These are phyloP conservation scores for Nannochloris sp. DNA, from an alignment of 139 green algal genomes.

Conservation along the genomic window DNA sequence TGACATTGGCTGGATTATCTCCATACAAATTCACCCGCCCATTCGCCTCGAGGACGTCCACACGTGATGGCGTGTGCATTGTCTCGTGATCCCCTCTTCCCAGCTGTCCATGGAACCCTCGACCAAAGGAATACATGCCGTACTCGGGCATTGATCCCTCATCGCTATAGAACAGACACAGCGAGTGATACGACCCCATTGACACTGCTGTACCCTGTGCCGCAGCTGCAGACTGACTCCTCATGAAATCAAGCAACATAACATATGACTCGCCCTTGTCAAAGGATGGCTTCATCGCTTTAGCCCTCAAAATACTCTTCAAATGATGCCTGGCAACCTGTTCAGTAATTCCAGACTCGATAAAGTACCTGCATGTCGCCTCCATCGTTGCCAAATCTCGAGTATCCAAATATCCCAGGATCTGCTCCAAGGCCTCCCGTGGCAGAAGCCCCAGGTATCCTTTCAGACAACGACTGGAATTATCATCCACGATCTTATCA, in stretches of 20 bases:
- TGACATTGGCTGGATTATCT: constrained; percentile 14
- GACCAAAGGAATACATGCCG: constrained; percentile 18
- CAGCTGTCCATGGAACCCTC: constrained; percentile 79
- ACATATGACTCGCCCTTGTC: constrained; percentile 48
- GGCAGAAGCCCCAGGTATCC: not conserved
- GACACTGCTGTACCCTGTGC: constrained; percentile 56
- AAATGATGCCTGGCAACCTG: constrained; percentile 46
- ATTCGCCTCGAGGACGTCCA: constrained; percentile 37
- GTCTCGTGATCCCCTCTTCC: constrained; percentile 39
- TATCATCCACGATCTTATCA: no score
- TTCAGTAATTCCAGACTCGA: constrained; percentile 42
- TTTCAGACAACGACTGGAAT: not conserved
- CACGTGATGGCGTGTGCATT: constrained; percentile 8
- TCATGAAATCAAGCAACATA: constrained; percentile 57
- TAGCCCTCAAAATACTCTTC: constrained; percentile 45
- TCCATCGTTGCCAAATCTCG: constrained; percentile 55
- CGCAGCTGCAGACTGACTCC: constrained; percentile 51
- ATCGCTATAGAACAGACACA: constrained; percentile 28
- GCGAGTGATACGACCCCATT: constrained; percentile 61
- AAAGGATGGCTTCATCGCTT: constrained; percentile 49
- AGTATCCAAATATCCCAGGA: constrained; percentile 44
- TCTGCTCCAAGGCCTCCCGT: constrained; percentile 45
- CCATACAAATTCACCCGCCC: constrained; percentile 9
- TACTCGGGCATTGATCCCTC: constrained; percentile 24
- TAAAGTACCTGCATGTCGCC: constrained; percentile 54